phyloP scores from a whole-genome alignment of 345 rosid species.

The Geranium rotundifolium region DNA sequence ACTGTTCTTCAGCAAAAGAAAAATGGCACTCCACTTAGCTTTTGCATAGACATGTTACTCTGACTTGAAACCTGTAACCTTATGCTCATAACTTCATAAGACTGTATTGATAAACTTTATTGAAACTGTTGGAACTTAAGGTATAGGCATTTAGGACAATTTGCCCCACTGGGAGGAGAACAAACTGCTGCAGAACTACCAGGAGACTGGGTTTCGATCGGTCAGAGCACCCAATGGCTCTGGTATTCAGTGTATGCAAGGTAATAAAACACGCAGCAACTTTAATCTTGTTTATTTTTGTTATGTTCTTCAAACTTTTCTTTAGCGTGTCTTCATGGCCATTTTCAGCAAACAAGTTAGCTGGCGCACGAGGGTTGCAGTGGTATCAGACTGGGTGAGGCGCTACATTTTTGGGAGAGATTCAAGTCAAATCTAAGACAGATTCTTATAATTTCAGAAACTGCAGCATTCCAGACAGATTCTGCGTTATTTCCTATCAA shows the following conservation, averaged over 20 bases:
- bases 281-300: neutral
- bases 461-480: too few relatives aligned
- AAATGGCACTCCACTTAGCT: too few relatives aligned
- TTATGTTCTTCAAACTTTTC: neutral
- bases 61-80: too few relatives aligned
- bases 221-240: slow-evolving; percentile 65
- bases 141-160: slow-evolving; percentile 69
- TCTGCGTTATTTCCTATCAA: neutral
- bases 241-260: slow-evolving; percentile 87
- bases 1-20: too few relatives aligned
- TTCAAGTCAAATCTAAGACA: slow-evolving; percentile 49
- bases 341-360: slow-evolving; percentile 55
- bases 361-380: slow-evolving; percentile 72
- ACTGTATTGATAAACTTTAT: too few relatives aligned
- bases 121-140: slow-evolving; percentile 6
- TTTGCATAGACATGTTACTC: too few relatives aligned
- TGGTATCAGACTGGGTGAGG: slow-evolving; percentile 61
- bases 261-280: slow-evolving; percentile 10
- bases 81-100: too few relatives aligned
- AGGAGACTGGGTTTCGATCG: slow-evolving; percentile 75
- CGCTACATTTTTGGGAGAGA: slow-evolving; percentile 64
- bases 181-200: slow-evolving; percentile 82
- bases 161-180: slow-evolving; percentile 86
- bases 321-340: neutral
- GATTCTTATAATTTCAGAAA: neutral